Evolutionary conservation across 202 grass and related monocot species (phyloP).

Genomic region (Eragrostis tef): DNA sequence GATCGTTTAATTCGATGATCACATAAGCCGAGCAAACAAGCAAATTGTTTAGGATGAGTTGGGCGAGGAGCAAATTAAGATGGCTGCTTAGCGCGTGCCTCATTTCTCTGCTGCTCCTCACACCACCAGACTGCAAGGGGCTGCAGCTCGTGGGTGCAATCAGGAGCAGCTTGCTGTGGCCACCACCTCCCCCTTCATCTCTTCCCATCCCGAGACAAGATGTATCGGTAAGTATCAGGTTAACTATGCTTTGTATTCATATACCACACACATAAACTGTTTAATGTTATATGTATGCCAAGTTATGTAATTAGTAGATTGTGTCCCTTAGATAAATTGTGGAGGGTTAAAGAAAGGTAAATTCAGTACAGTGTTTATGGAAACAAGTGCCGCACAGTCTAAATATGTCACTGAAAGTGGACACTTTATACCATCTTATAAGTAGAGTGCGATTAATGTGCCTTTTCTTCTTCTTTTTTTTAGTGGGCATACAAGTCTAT

Average conservation of each 20-base stretch:
- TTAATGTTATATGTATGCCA: background rate
- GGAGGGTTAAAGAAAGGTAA: background rate
- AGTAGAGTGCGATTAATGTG: background rate
- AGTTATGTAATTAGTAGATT: background rate
- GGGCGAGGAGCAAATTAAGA: constrained; percentile 47
- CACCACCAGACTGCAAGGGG: constrained; percentile 9
- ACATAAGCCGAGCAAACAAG: background rate
- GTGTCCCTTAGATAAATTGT: background rate
- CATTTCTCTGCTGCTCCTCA: constrained; percentile 45
- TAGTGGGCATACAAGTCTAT: background rate
- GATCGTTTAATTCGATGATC: background rate
- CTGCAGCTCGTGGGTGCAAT: constrained; percentile 51
- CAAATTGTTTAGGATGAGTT: constrained; percentile 32
- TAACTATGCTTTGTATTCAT: constrained; percentile 18
- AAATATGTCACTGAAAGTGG: background rate
- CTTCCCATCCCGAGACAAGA: constrained; percentile 14
- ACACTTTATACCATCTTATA: background rate
- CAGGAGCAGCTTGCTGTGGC: constrained; percentile 39
- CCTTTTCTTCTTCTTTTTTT: background rate
- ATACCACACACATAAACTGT: background rate
- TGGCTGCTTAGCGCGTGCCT: constrained; percentile 49
- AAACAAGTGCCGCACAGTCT: background rate
- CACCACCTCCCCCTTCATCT: constrained; percentile 12
- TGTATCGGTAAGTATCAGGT: constrained; percentile 33
- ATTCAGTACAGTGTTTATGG: background rate